Base-by-base conservation (phyloP, 179 eudicot species). In the Beta corolliflora region DNA sequence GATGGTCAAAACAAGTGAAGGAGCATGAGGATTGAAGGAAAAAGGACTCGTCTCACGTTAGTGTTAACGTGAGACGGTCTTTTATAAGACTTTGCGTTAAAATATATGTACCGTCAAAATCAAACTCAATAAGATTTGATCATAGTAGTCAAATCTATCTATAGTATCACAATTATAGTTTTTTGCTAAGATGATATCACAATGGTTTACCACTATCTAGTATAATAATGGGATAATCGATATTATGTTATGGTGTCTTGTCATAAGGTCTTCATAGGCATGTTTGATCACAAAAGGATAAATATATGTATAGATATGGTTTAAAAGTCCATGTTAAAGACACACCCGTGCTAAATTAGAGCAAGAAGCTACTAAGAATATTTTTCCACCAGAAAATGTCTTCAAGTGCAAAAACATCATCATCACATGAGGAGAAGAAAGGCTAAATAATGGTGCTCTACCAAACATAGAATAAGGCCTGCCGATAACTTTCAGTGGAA, bases 391-490 rank as follows among this genome's bases (percentile, higher is more conserved):
- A 65, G n/a, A 29, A 15, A 65, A 31, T 77, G 73, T 77, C 48
- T 65, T 12, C 2, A 65, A 13, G 7, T 25, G 3, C 70, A 64
- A 29, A 29, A 66, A 10, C 46, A 66, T 64, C 25, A 46, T 64
- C 36, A 23, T 46, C 1, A n/a, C 60, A 65, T 29, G 3, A 13
- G 7, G n/a, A 21, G 67, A 25, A 9, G 4, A 8, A 41, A 56
- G 3, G 23, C 13, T 9, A 36, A 1, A 36, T 2, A 77, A 76
- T 76, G 79, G 79, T 61, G 31, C 44, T 44, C 44, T 61, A 59
- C 79, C 79, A 18, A 78, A 68, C 55, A 13, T 63, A 14, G n/a
- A 23, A 50, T 77, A 36, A 77, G 79, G 64, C 79, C 67, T 75
- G 58, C 45, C 59, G 10, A 63, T 61, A 45, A n/a, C 44, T n/a